Conservation (phyloP, 257 asterid species). For the Nicotiana tomentosiformis region DNA sequence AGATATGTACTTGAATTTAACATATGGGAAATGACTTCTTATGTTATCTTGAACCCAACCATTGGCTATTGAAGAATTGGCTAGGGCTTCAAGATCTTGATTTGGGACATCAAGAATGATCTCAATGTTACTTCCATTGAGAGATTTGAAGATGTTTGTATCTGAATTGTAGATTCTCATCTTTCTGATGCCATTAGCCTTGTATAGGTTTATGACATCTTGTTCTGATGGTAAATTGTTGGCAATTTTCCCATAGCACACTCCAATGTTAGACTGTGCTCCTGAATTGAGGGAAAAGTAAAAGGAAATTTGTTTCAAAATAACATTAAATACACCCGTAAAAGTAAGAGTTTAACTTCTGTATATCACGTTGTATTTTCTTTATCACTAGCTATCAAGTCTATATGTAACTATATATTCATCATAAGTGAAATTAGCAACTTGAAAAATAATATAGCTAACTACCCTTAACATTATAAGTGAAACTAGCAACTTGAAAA, state of each 20-base stretch:
- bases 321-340: too few species aligned
- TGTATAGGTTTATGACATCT: conserved; percentile 26
- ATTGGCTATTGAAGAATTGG: conserved; percentile 18
- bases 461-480: too few species aligned
- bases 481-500: too few species aligned
- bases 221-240: conserved; percentile 24
- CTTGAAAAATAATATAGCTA: too few species aligned
- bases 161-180: conserved; percentile 42
- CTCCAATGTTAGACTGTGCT: conserved; percentile 33
- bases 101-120: conserved; percentile 38
- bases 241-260: conserved; percentile 32
- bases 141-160: conserved; percentile 28
- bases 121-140: conserved; percentile 27
- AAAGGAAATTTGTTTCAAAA: too few species aligned
- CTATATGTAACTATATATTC: too few species aligned
- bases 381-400: too few species aligned
- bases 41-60: conserved; percentile 35
- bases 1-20: conserved; percentile 30
- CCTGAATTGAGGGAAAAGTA: conserved; percentile 9
- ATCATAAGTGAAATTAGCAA: too few species aligned
- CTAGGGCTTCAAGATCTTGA: conserved; percentile 28
- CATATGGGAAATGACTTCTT: conserved; percentile 9
- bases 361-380: too few species aligned
- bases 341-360: too few species aligned
- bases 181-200: conserved; percentile 26